phyloP scores from a whole-genome alignment of 164 flowering plant species.

The Sedum album region DNA sequence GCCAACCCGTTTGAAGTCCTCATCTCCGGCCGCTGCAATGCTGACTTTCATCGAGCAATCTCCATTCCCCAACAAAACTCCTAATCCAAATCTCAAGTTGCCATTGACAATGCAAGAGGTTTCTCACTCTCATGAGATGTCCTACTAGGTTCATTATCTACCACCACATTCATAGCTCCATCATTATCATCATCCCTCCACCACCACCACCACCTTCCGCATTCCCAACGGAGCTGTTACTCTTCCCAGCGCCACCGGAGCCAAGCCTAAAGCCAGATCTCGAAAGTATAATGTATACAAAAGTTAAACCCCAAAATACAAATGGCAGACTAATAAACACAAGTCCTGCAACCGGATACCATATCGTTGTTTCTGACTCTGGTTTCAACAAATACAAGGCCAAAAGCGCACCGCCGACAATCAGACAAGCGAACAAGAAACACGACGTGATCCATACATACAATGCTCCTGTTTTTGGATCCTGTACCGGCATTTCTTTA shows the following conservation, averaged over 20 bases:
- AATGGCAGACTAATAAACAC: conserved; percentile 1
- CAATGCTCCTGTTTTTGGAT: conserved; percentile 1
- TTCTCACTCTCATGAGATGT: background rate
- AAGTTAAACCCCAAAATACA: background rate
- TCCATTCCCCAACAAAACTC: background rate
- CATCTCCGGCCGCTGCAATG: background rate
- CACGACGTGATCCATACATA: conserved; percentile 1
- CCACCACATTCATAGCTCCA: background rate
- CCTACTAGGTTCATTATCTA: background rate
- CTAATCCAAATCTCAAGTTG: background rate
- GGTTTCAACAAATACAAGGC: conserved; percentile 1
- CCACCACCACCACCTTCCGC: background rate
- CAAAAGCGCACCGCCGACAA: background rate
- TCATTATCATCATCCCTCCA: too few relatives aligned
- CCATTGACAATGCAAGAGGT: background rate
- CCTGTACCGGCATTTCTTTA: background rate
- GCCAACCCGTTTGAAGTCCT: background rate
- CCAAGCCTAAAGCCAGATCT: background rate
- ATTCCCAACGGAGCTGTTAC: background rate
- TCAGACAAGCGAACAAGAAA: background rate
- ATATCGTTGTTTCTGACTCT: background rate
- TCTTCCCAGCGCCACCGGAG: background rate
- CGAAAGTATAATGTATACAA: background rate
- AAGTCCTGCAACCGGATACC: conserved; percentile 6
- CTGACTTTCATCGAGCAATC: background rate